These are phyloP conservation scores for Amoeboaphelidium protococcarum DNA, from an alignment of 371 early-diverging fungal species.

Conservation along the genomic window DNA sequence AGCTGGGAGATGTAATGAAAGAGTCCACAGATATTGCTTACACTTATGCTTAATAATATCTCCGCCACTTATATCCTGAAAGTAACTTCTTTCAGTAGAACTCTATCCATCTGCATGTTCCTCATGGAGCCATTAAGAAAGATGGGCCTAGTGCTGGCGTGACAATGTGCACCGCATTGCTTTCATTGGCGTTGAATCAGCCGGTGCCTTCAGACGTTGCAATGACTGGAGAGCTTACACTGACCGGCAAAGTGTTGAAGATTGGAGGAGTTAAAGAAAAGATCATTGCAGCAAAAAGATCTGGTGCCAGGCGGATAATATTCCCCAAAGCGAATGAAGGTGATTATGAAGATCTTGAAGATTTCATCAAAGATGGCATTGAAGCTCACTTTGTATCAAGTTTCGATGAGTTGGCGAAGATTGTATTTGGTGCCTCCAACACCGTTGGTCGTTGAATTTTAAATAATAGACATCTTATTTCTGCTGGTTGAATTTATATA, in stretches of 20 bases:
- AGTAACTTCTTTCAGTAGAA: conserved; percentile 73
- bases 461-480: no score
- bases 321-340: conserved; percentile 67
- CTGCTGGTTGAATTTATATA: no score
- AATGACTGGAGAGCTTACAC: conserved; percentile 92
- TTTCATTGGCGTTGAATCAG: conserved; percentile 58
- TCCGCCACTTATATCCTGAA: conserved; percentile 39
- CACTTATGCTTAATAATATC: conserved; percentile 55
- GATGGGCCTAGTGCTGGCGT: conserved; percentile 90
- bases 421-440: no score
- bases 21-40: conserved; percentile 85
- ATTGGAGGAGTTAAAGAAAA: conserved; percentile 94
- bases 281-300: conserved; percentile 86
- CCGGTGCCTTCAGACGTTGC: conserved; percentile 50
- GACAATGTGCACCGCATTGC: conserved; percentile 76
- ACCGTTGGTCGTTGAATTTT: no score
- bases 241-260: conserved; percentile 83
- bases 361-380: conserved; percentile 65
- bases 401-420: background rate
- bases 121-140: conserved; percentile 91
- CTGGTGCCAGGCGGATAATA: conserved; percentile 55
- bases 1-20: conserved; percentile 95
- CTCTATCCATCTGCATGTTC: conserved; percentile 77
- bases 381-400: conserved; percentile 10
- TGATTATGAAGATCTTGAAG: conserved; percentile 86